Evolutionary conservation across 345 rosid species (phyloP).

Genomic region (Pistacia integerrima): DNA sequence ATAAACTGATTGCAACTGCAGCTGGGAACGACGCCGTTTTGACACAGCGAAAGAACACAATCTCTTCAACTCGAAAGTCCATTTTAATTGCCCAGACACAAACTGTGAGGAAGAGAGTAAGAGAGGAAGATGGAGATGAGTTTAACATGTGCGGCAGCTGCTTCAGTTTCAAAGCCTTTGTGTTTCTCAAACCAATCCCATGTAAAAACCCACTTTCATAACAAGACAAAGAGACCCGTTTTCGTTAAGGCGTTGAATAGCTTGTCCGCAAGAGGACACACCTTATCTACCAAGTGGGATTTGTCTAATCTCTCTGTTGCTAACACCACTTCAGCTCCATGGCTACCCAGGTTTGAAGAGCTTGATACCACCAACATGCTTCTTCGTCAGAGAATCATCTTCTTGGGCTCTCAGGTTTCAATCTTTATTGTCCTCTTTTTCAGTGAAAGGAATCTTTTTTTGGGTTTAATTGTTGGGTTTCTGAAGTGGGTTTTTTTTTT

Average conservation of each 20-base stretch:
- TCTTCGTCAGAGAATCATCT: slow-evolving; percentile 89
- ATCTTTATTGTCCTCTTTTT: not conserved
- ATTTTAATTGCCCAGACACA: no score
- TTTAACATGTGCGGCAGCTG: slow-evolving; percentile 27
- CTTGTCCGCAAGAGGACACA: slow-evolving; percentile 33
- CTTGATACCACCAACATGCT: slow-evolving; percentile 88
- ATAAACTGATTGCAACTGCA: no score
- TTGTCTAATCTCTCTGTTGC: slow-evolving; percentile 34
- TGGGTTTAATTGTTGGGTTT: not conserved
- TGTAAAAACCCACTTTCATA: slow-evolving; percentile 25
- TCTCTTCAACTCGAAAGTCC: not conserved
- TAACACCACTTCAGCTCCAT: slow-evolving; percentile 43
- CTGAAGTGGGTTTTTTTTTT: slow-evolving; percentile 5
- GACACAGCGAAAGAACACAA: not conserved
- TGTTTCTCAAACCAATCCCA: slow-evolving; percentile 28
- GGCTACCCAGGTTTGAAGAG: slow-evolving; percentile 79
- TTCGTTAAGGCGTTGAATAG: slow-evolving; percentile 43
- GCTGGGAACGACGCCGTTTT: not conserved
- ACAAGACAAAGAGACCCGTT: slow-evolving; percentile 29
- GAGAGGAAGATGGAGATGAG: slow-evolving; percentile 38
- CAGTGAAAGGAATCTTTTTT: no score
- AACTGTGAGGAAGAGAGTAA: not conserved
- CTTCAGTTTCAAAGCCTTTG: slow-evolving; percentile 29
- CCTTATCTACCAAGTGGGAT: slow-evolving; percentile 76
- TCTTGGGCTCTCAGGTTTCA: slow-evolving; percentile 79